These are phyloP conservation scores for Dichotomocladium elegans DNA, from an alignment of 371 early-diverging fungal species.

Conservation along the genomic window DNA sequence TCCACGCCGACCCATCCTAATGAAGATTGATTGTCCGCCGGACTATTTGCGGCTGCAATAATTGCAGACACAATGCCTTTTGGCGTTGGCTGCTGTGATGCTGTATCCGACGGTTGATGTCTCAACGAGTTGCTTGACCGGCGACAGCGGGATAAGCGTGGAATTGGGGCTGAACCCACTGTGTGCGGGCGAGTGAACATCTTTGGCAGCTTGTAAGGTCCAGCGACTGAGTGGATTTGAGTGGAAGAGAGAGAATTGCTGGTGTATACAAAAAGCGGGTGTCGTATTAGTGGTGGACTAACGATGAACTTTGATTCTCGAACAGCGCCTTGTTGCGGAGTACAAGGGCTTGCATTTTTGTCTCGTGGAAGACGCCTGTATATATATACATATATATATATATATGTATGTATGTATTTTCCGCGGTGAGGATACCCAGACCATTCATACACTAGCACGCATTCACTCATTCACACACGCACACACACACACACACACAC, in stretches of 20 bases:
- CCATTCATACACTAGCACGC: too few relatives aligned
- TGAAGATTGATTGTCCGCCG: constrained; percentile 5
- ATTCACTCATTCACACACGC: too few relatives aligned
- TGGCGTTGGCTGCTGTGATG: constrained; percentile 1
- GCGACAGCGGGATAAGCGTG: constrained; percentile 3
- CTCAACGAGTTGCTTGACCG: background rate
- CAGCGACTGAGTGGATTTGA: constrained; percentile 13
- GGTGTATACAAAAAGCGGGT: background rate
- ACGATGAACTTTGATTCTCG: background rate
- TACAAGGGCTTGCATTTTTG: background rate
- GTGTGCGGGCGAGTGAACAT: constrained; percentile 26
- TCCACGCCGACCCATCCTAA: constrained; percentile 27
- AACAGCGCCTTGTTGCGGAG: background rate
- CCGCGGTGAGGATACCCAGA: too few relatives aligned
- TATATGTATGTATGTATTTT: too few relatives aligned
- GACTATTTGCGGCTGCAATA: constrained; percentile 18
- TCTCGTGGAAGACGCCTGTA: background rate
- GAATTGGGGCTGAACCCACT: constrained; percentile 9
- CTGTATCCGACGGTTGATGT: background rate
- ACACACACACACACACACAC: too few relatives aligned
- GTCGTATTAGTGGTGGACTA: background rate
- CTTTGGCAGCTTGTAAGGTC: constrained; percentile 22
- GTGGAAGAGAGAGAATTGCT: constrained; percentile 9
- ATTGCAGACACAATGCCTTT: constrained; percentile 28
- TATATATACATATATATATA: too few relatives aligned